Evolutionary conservation across 2,329 filamentous ascomycete genomes (phyloP).

Genomic region (Taxawa tesnikishii): DNA sequence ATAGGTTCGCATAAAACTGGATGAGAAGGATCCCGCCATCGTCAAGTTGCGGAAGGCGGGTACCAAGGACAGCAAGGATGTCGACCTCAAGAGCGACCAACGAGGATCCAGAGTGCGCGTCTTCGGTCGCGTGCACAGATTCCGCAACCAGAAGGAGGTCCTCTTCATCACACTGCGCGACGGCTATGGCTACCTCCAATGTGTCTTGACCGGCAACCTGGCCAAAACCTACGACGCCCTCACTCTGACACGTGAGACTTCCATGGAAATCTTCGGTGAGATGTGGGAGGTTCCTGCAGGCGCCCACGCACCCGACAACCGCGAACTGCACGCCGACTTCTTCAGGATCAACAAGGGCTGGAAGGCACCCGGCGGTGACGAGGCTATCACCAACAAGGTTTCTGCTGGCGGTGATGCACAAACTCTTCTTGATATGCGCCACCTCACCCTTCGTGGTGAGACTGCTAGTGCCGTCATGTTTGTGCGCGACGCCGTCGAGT

Average conservation of each 20-base stretch:
- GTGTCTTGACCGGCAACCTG: conserved; percentile 67
- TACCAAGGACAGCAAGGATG: conserved; percentile 28
- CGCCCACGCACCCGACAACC: conserved; percentile 66
- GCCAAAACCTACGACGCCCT: conserved; percentile 87
- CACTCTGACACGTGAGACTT: conserved; percentile 77
- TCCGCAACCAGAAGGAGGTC: conserved; percentile 70
- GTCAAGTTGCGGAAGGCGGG: conserved; percentile 41
- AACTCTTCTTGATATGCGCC: conserved; percentile 67
- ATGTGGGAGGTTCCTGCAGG: conserved; percentile 70
- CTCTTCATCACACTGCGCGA: conserved; percentile 80
- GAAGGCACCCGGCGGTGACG: conserved; percentile 71
- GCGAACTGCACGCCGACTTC: conserved; percentile 84
- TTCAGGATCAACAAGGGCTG: conserved; percentile 54
- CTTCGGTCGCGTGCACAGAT: conserved; percentile 68
- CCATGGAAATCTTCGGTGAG: conserved; percentile 72
- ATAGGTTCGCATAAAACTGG: conserved; percentile 69
- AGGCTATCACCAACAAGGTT: conserved; percentile 79
- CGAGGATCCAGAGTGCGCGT: conserved; percentile 68
- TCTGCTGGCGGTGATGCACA: conserved; percentile 57
- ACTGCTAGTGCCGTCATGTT: conserved; percentile 76
- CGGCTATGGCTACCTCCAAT: conserved; percentile 77
- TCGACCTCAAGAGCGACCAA: conserved; percentile 41
- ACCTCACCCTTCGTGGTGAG: conserved; percentile 77
- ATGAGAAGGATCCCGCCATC: conserved; percentile 51
- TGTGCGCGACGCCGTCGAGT: conserved; percentile 69